Conservation (phyloP, 2,329 filamentous ascomycete species). For the Daldinia sp. region DNA sequence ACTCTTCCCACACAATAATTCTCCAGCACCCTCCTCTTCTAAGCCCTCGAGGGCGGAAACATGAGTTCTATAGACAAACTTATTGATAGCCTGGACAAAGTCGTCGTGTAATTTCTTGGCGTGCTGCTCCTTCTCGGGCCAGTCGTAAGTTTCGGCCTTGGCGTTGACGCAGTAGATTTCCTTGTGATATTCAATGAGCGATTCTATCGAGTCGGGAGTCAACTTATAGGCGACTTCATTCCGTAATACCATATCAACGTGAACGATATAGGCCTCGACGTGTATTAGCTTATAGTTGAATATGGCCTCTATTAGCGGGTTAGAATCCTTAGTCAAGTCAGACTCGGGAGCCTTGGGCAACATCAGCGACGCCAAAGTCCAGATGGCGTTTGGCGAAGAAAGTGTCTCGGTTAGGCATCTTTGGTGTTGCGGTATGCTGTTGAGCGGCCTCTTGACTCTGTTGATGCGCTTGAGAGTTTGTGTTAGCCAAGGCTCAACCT, state of each 20-base stretch:
- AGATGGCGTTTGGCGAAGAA: conserved; percentile 89
- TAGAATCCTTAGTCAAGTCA: conserved; percentile 81
- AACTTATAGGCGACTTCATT: conserved; percentile 99
- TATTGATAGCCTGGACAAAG: conserved; percentile 96
- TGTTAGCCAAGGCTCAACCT: conserved; percentile 96
- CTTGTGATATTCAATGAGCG: conserved; percentile 94
- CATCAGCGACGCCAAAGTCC: conserved; percentile 93
- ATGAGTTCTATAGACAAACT: conserved; percentile 91
- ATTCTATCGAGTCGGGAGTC: conserved; percentile 91
- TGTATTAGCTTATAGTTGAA: conserved; percentile 95
- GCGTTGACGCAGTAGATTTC: conserved; percentile 92
- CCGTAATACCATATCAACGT: conserved; percentile 98
- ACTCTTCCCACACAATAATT: conserved; percentile 88
- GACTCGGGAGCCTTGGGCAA: conserved; percentile 87
- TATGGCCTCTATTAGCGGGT: conserved; percentile 84
- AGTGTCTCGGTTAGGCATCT: conserved; percentile 94
- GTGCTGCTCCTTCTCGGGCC: conserved; percentile 95
- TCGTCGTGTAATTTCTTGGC: conserved; percentile 97
- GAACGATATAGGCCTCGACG: conserved; percentile 96
- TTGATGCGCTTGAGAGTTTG: conserved; percentile 97
- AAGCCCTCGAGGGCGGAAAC: conserved; percentile 91
- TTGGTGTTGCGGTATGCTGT: conserved; percentile 95
- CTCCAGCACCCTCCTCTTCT: conserved; percentile 94
- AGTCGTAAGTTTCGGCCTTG: conserved; percentile 88
- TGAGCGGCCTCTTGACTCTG: conserved; percentile 93